Conservation (phyloP, 164 flowering plant species). For the Protea cynaroides region DNA sequence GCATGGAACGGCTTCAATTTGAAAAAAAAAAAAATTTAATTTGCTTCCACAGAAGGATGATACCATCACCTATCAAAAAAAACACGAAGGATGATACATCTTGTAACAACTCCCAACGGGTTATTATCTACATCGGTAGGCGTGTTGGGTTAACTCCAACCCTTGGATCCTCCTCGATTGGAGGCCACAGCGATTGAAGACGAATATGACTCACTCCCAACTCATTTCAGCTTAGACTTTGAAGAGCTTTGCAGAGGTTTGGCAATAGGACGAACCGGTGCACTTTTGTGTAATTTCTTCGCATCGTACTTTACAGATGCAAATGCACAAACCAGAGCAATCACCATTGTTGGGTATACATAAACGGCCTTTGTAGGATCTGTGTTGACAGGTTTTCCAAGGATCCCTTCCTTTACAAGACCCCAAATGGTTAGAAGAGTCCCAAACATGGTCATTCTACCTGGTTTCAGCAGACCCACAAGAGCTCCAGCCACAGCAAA, state of each 20-base stretch:
- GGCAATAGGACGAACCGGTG: constrained; percentile 55
- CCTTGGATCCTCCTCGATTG: no score
- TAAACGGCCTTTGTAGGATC: constrained; percentile 67
- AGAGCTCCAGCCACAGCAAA: constrained; percentile 85
- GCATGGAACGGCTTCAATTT: no score
- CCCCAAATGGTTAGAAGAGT: constrained; percentile 87
- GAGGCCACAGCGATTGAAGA: no score
- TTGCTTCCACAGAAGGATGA: no score
- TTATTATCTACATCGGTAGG: no score
- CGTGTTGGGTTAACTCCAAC: no score
- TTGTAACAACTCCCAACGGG: no score
- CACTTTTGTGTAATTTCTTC: constrained; percentile 44
- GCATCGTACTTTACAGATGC: constrained; percentile 68
- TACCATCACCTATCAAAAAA: no score
- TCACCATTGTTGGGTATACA: constrained; percentile 80
- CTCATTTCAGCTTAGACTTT: constrained; percentile 85
- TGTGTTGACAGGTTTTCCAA: constrained; percentile 60
- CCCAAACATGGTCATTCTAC: constrained; percentile 95
- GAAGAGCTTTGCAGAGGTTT: constrained; percentile 75
- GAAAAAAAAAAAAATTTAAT: no score
- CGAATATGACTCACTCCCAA: not conserved
- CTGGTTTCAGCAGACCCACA: constrained; percentile 68
- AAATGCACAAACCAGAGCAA: constrained; percentile 73
- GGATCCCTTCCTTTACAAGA: constrained; percentile 85
- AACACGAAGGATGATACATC: no score